Evolutionary conservation across 2,329 filamentous ascomycete genomes (phyloP), one percentile per base, ranked within the genome.

Genomic region (Fusarium compactum): DNA sequence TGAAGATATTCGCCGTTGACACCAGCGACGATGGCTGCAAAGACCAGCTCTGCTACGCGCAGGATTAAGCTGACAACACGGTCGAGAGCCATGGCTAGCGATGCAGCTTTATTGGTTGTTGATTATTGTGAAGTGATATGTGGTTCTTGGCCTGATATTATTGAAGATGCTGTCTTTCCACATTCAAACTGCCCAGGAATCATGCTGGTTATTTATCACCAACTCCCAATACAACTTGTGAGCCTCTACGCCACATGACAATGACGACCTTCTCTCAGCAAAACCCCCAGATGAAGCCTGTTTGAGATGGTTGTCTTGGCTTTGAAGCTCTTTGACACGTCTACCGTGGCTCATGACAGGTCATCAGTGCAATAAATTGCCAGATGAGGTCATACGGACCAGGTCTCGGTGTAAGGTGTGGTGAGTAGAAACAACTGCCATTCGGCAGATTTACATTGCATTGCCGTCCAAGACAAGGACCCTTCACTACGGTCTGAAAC

Each of bases 11-110:
- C 78, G 54, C 90, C 91, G 62, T 90, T 89, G 66, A 94, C 84
- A 65, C 91, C 92, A 25, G 90, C 89, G 54, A 93, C 89, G 65
- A 94, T 91, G 71, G 87, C 85, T n/a, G 87, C 90, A 76, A 92
- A 94, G 74, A 85, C 88, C 69, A 95, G 85, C 82, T 93, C 77
- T 20, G 80, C 79, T 30, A 75, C 73, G 29, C 82, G 81, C 48
- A 83, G 77, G 47, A 79, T 58, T 61, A 82, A 72, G 65, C 79
- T 81, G 63, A 82, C 75, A 58, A 84, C 71, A 50, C 81, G 80
- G 61, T 82, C 80, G 53, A 83, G 65, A 60, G 79, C 80, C 80
- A 82, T 83, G 56, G 25, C 30, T 59, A 38, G 32, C 22, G 43
- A 45, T 45, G 38, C n/a, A 50, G 54, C 12, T 50, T 50, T 50